Evolutionary conservation across 179 eudicot species (phyloP).

Genomic region (Beta macrorhiza): DNA sequence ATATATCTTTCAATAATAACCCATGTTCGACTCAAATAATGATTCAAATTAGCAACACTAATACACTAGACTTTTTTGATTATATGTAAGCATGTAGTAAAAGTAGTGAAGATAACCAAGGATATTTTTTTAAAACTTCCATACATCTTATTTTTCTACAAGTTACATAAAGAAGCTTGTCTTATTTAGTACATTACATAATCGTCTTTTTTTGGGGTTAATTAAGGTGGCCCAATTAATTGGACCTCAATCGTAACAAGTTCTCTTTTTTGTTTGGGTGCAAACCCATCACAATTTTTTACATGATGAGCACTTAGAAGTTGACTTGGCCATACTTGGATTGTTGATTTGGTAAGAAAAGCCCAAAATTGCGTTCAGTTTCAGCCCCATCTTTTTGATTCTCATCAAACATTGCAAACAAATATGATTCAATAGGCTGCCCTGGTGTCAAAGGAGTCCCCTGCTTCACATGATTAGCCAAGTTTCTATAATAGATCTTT

Average conservation of each 20-base stretch:
- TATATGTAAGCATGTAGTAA: too few relatives aligned
- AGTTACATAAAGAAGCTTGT: background rate
- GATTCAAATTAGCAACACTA: too few relatives aligned
- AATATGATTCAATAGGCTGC: constrained; percentile 32
- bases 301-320: background rate
- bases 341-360: constrained; percentile 32
- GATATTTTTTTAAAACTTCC: background rate
- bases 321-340: constrained; percentile 31
- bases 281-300: too few relatives aligned
- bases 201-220: too few relatives aligned
- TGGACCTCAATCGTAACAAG: too few relatives aligned
- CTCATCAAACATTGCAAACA: constrained; percentile 48
- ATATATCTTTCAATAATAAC: too few relatives aligned
- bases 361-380: constrained; percentile 38
- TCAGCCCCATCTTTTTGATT: constrained; percentile 27
- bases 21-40: too few relatives aligned
- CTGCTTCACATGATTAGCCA: constrained; percentile 34
- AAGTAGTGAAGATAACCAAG: too few relatives aligned
- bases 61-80: too few relatives aligned
- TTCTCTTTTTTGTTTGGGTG: background rate
- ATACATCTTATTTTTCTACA: too few relatives aligned
- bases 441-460: constrained; percentile 37
- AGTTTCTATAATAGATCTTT: constrained; percentile 26
- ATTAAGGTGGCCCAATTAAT: too few relatives aligned
- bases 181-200: background rate